These are phyloP conservation scores for Trametes polyzona DNA, from an alignment of 1,284 basidiomycete genomes.

Conservation along the genomic window DNA sequence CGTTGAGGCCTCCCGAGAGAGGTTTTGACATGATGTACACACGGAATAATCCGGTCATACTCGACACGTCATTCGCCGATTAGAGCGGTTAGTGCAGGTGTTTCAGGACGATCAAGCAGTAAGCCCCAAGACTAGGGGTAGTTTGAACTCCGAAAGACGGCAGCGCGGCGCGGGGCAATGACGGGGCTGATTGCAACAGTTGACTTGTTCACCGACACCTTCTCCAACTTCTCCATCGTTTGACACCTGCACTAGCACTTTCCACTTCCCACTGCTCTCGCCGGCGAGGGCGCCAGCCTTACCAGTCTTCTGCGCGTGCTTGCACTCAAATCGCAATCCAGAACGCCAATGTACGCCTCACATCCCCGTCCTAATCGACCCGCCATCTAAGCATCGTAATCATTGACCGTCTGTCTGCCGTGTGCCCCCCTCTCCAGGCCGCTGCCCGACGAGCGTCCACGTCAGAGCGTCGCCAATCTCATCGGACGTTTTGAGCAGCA, in stretches of 20 bases:
- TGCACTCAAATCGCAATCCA: conserved; percentile 13
- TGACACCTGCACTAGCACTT: conserved; percentile 15
- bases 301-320: conserved; percentile 23
- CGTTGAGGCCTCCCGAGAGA: too few species aligned
- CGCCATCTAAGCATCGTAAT: conserved; percentile 24
- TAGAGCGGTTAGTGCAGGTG: neutral
- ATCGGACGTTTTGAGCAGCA: conserved; percentile 83
- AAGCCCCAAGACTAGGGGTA: neutral
- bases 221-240: conserved; percentile 24
- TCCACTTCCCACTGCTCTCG: conserved; percentile 28
- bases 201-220: conserved; percentile 22
- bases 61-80: neutral
- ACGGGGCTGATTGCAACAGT: conserved; percentile 20
- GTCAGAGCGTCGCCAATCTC: conserved; percentile 80
- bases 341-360: conserved; percentile 30
- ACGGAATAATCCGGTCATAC: too few species aligned
- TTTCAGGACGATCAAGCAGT: neutral
- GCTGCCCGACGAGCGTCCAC: conserved; percentile 80
- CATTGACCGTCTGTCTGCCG: conserved; percentile 16
- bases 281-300: conserved; percentile 31
- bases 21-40: too few species aligned
- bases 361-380: conserved; percentile 16
- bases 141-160: conserved; percentile 22
- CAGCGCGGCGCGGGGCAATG: neutral
- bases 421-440: conserved; percentile 53